Evolutionary conservation across 306 rosid species (phyloP).

Genomic region (Phaseolus lunatus): DNA sequence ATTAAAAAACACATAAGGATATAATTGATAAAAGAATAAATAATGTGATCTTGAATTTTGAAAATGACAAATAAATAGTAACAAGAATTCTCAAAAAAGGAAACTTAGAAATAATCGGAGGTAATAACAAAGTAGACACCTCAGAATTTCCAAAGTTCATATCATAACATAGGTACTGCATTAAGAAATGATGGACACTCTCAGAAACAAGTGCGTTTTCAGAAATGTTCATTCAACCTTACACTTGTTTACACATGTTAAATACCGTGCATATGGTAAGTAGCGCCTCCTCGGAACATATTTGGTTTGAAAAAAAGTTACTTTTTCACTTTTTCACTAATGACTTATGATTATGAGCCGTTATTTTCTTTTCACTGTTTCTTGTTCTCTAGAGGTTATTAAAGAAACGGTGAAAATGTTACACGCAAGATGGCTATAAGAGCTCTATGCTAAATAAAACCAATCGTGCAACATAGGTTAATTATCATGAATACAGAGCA

Average conservation of each 20-base stretch:
- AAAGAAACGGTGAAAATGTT: not conserved
- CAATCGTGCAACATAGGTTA: conserved; percentile 4
- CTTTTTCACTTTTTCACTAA: not conserved
- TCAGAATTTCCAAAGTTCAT: too few relatives aligned
- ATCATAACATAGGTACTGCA: too few relatives aligned
- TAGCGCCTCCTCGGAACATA: not conserved
- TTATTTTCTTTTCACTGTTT: not conserved
- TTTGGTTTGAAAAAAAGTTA: not conserved
- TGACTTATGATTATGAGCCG: not conserved
- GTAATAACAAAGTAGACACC: too few relatives aligned
- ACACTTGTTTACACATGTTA: not conserved
- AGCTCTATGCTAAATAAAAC: not conserved
- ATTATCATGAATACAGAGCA: not conserved
- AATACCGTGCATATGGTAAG: not conserved
- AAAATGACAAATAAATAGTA: too few relatives aligned
- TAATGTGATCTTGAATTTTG: too few relatives aligned
- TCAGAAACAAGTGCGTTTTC: not conserved
- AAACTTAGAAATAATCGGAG: too few relatives aligned
- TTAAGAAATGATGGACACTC: too few relatives aligned
- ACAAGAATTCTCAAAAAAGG: too few relatives aligned
- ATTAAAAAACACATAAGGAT: too few relatives aligned
- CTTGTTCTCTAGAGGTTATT: not conserved
- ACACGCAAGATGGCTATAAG: not conserved
- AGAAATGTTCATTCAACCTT: not conserved
- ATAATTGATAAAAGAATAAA: too few relatives aligned